Percentiles rank a stretch among this genome's conserved stretches.
phyloP scores from a whole-genome alignment of 2,329 filamentous ascomycete species.

The Nemania serpens region DNA sequence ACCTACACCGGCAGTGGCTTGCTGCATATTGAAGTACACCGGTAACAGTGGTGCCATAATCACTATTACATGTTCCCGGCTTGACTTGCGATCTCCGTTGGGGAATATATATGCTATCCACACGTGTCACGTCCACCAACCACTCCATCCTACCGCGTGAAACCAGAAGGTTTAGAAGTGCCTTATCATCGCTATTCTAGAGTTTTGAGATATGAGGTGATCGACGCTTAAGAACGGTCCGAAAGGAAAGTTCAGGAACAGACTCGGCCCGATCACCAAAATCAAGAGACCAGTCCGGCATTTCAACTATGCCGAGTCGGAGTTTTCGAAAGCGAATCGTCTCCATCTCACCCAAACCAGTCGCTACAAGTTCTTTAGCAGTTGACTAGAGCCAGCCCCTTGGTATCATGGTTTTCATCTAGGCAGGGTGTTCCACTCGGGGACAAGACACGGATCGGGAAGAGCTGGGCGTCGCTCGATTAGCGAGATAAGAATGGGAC shows the following conservation, averaged over 20 bases:
- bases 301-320: neutral
- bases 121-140: conserved; percentile 1
- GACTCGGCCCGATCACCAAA: conserved; percentile 22
- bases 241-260: conserved; percentile 24
- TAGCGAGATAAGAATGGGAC: conserved; percentile 1
- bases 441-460: neutral
- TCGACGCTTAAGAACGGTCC: conserved; percentile 25
- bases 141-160: neutral
- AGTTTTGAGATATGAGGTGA: neutral
- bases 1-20: too few species aligned
- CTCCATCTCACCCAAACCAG: neutral
- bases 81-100: neutral
- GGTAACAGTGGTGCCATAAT: too few species aligned
- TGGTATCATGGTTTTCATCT: neutral
- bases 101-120: neutral
- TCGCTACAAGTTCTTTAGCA: neutral
- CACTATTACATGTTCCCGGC: too few species aligned
- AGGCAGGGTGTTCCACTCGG: neutral
- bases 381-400: neutral
- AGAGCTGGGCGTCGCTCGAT: neutral
- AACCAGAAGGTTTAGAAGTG: neutral
- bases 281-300: neutral
- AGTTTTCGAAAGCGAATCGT: neutral
- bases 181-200: neutral
- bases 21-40: too few species aligned